Conservation (phyloP, 345 rosid species). For the Camelina sativa region DNA sequence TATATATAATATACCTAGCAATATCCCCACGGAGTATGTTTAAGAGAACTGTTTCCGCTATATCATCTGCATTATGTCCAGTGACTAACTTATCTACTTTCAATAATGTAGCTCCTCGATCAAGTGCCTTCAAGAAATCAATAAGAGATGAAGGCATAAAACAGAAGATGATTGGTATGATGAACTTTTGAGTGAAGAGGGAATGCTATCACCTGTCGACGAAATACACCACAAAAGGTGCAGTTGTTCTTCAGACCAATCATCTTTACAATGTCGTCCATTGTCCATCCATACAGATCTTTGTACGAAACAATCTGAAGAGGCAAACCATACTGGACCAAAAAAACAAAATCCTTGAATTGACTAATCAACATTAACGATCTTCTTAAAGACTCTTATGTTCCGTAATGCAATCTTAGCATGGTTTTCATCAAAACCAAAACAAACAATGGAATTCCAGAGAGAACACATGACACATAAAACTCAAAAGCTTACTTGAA, state of each 20-base stretch:
- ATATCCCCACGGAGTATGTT: slow-evolving; percentile 92
- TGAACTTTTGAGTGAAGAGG: neutral
- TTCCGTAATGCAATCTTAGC: neutral
- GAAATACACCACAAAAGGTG: slow-evolving; percentile 95
- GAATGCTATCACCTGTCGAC: slow-evolving; percentile 64
- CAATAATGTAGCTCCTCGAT: slow-evolving; percentile 85
- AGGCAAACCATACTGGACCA: slow-evolving; percentile 78
- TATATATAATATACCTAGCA: slow-evolving; percentile 61
- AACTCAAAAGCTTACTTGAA: slow-evolving; percentile 55
- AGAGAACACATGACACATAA: neutral
- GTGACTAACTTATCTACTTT: slow-evolving; percentile 92
- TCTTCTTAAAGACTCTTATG: neutral
- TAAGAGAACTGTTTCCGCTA: slow-evolving; percentile 91
- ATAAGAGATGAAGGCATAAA: neutral
- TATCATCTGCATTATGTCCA: slow-evolving; percentile 97
- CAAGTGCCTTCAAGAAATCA: slow-evolving; percentile 69
- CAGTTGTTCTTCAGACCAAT: slow-evolving; percentile 95
- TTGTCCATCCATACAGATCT: slow-evolving; percentile 98
- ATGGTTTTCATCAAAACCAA: neutral
- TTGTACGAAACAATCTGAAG: slow-evolving; percentile 88
- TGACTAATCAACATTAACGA: neutral
- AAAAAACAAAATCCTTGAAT: neutral
- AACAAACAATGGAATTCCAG: neutral
- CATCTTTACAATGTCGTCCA: slow-evolving; percentile 98
- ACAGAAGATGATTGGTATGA: neutral